These are phyloP conservation scores for Blastobotrys persicus DNA, from an alignment of 1,139 yeast species.

Conservation along the genomic window DNA sequence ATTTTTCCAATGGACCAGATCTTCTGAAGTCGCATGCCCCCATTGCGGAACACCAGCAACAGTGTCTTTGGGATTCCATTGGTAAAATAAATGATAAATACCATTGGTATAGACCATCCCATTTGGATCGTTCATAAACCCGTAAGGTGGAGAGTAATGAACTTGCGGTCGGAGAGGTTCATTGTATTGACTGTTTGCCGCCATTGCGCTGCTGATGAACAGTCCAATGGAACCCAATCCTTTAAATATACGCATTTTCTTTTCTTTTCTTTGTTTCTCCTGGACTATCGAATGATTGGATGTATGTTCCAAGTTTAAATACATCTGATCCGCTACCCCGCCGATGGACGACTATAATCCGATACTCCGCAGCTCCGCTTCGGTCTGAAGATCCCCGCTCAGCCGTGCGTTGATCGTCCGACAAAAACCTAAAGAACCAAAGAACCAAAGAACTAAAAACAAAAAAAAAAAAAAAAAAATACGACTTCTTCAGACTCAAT, in stretches of 20 bases:
- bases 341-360: no score
- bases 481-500: no score
- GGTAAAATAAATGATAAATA: constrained; percentile 38
- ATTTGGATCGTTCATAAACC: constrained; percentile 29
- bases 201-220: not conserved
- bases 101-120: constrained; percentile 23
- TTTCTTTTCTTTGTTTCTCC: no score
- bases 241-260: not conserved
- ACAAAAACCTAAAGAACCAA: no score
- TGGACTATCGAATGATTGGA: no score
- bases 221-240: not conserved
- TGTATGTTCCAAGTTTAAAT: no score
- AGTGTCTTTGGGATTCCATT: constrained; percentile 36
- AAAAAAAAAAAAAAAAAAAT: no score
- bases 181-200: not conserved
- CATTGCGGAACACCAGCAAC: constrained; percentile 37
- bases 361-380: no score
- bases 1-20: constrained; percentile 38
- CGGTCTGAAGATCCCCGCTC: no score
- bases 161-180: constrained; percentile 4
- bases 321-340: no score
- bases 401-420: no score
- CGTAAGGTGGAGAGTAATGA: constrained; percentile 23
- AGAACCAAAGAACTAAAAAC: no score
- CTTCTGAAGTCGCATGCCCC: constrained; percentile 42